phyloP scores from a whole-genome alignment of 768 basidiomycete genomes.

The Gyrodon lividus region DNA sequence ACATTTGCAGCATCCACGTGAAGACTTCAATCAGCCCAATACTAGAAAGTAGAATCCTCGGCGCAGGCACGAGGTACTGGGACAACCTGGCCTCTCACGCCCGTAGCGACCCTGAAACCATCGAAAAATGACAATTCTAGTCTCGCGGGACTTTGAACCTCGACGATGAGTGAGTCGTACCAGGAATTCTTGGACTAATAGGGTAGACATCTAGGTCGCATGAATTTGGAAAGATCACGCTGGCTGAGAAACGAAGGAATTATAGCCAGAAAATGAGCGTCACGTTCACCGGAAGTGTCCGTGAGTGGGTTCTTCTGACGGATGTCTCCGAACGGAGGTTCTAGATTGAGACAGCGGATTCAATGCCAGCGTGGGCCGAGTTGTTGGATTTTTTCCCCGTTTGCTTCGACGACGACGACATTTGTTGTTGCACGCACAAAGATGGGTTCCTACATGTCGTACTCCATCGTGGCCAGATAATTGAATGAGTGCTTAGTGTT shows the following conservation, averaged over 20 bases:
- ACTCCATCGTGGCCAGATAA: neutral
- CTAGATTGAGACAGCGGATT: conserved; percentile 22
- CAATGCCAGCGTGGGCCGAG: conserved; percentile 8
- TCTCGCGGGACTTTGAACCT: conserved; percentile 7
- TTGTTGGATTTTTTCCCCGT: conserved; percentile 8
- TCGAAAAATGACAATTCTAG: neutral
- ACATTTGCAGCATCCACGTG: conserved; percentile 10
- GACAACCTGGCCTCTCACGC: conserved; percentile 25
- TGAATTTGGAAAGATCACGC: neutral
- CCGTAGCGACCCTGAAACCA: conserved; percentile 23
- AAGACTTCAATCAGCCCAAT: neutral
- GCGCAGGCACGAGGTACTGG: conserved; percentile 32
- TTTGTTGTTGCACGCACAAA: neutral
- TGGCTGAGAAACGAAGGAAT: neutral
- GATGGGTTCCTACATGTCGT: neutral
- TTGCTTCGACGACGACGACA: neutral
- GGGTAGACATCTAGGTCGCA: conserved; percentile 4
- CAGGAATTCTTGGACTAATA: conserved; percentile 3
- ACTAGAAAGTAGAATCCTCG: conserved; percentile 13
- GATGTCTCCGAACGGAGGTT: conserved; percentile 27
- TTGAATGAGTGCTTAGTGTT: neutral
- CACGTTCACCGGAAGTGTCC: conserved; percentile 21
- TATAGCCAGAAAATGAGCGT: conserved; percentile 9
- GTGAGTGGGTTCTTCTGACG: conserved; percentile 23
- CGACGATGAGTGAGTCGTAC: conserved; percentile 1